These are phyloP conservation scores for Nothophoma quercina DNA, from an alignment of 2,329 filamentous ascomycete genomes.

Conservation along the genomic window DNA sequence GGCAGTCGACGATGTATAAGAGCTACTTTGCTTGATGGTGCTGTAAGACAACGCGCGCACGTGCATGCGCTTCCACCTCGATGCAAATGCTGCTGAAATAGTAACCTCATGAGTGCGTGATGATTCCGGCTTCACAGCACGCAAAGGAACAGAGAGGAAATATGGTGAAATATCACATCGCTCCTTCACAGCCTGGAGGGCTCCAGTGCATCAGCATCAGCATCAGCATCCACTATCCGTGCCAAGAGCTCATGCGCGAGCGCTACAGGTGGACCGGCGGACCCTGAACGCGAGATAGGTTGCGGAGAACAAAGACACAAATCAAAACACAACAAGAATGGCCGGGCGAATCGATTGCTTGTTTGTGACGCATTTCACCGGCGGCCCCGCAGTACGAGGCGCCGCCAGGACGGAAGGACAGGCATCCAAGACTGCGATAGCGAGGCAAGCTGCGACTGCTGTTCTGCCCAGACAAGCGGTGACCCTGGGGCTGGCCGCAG, in stretches of 20 bases:
- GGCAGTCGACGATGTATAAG: too few relatives aligned
- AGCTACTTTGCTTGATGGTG: too few relatives aligned
- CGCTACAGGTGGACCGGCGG: slow-evolving; percentile 9
- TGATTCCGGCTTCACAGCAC: too few relatives aligned
- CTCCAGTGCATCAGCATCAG: too few relatives aligned
- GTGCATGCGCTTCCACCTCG: too few relatives aligned
- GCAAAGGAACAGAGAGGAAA: too few relatives aligned
- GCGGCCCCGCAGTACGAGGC: slow-evolving; percentile 20
- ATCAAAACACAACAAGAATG: slow-evolving; percentile 5
- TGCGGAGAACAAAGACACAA: slow-evolving; percentile 12
- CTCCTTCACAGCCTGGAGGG: too few relatives aligned
- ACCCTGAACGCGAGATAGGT: slow-evolving; percentile 1
- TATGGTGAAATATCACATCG: too few relatives aligned
- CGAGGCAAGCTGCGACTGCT: not conserved
- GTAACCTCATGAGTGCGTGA: too few relatives aligned
- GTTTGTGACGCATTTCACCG: slow-evolving; percentile 16
- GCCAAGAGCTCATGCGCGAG: slow-evolving; percentile 8
- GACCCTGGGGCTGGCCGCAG: slow-evolving; percentile 1
- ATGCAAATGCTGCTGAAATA: too few relatives aligned
- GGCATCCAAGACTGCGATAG: not conserved
- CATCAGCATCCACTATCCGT: not conserved
- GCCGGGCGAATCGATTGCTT: slow-evolving; percentile 13
- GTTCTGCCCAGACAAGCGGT: slow-evolving; percentile 11
- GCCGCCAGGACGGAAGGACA: slow-evolving; percentile 1
- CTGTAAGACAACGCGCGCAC: too few relatives aligned